Evolutionary conservation across 176 grass and related monocot genomes (phyloP).

Genomic region (Ampelocalamus luodianensis): DNA sequence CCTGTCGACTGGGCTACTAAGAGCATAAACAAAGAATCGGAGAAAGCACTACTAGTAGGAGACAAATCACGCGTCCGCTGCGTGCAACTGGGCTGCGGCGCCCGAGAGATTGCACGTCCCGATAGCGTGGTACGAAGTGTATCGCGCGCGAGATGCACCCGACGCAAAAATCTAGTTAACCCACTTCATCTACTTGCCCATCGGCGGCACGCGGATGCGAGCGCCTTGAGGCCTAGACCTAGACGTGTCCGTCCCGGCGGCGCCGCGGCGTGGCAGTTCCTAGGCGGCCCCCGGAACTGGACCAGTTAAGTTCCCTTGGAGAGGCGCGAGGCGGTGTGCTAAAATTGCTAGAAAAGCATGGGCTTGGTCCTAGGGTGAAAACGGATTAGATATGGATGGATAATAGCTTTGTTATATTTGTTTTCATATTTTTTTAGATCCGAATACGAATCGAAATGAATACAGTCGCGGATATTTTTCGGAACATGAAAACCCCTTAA

Average conservation of each 20-base stretch:
- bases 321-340: background rate
- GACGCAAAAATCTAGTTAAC: background rate
- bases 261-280: background rate
- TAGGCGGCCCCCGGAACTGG: slow-evolving; percentile 13
- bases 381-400: too few relatives aligned
- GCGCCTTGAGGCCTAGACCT: too few relatives aligned
- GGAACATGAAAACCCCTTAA: too few relatives aligned
- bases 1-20: background rate
- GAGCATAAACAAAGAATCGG: background rate
- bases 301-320: background rate
- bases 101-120: slow-evolving; percentile 14
- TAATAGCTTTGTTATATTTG: too few relatives aligned
- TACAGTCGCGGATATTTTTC: too few relatives aligned
- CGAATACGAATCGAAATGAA: too few relatives aligned
- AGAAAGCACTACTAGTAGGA: background rate
- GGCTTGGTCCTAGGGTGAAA: too few relatives aligned
- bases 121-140: background rate
- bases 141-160: background rate
- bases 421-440: too few relatives aligned
- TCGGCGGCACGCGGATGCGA: too few relatives aligned
- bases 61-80: background rate
- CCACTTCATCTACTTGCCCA: too few relatives aligned
- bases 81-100: background rate
- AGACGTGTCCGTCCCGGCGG: too few relatives aligned
- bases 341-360: too few relatives aligned